Evolutionary conservation across 768 basidiomycete genomes (phyloP).

Genomic region (Boletellus sp.): DNA sequence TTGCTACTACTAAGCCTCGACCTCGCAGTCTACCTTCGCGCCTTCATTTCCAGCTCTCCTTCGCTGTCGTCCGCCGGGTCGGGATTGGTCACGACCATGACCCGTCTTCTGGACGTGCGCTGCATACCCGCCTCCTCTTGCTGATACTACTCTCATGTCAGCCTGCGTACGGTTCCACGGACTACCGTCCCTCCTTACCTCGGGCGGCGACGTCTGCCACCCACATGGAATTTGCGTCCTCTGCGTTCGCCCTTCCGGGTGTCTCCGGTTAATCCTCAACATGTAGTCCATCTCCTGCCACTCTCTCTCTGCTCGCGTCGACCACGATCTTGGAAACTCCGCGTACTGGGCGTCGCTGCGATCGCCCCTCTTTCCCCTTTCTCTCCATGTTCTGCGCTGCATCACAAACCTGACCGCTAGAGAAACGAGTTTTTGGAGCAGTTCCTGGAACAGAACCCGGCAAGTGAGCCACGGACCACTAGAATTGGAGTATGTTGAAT

Average conservation of each 20-base stretch:
- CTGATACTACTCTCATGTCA: conserved; percentile 14
- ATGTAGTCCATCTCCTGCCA: conserved; percentile 25
- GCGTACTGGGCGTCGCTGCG: conserved; percentile 14
- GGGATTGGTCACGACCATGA: conserved; percentile 30
- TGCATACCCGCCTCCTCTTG: conserved; percentile 14
- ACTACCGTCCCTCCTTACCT: conserved; percentile 12
- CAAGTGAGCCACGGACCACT: conserved; percentile 15
- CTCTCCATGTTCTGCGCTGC: conserved; percentile 20
- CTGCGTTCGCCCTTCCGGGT: conserved; percentile 5
- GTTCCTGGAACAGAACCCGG: conserved; percentile 12
- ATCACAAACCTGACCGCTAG: conserved; percentile 21
- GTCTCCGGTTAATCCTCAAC: conserved; percentile 14
- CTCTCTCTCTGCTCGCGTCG: conserved; percentile 24
- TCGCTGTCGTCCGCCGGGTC: conserved; percentile 29
- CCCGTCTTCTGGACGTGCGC: conserved; percentile 21
- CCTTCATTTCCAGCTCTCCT: conserved; percentile 18
- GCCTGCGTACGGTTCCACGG: neutral
- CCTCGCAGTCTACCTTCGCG: conserved; percentile 2
- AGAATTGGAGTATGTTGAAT: conserved; percentile 10
- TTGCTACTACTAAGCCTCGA: no score
- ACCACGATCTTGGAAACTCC: conserved; percentile 26
- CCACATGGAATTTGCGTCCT: conserved; percentile 1
- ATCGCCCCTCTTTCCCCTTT: conserved; percentile 3
- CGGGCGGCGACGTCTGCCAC: conserved; percentile 12
- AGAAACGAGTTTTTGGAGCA: conserved; percentile 23